These are phyloP conservation scores for Lactarius hatsudake DNA, from an alignment of 768 basidiomycete species.

Conservation along the genomic window DNA sequence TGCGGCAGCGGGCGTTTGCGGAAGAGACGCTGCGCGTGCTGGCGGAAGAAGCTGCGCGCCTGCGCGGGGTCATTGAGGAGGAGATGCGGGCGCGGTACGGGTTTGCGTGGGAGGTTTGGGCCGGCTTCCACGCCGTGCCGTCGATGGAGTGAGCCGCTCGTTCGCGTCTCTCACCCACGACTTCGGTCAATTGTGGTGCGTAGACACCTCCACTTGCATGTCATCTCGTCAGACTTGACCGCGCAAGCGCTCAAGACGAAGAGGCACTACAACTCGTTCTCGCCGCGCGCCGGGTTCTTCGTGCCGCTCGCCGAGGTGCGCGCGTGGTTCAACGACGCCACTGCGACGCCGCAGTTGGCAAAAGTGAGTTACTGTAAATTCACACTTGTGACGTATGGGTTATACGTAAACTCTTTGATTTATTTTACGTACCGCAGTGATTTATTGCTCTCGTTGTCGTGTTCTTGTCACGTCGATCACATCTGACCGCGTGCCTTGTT, in stretches of 20 bases:
- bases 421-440: neutral
- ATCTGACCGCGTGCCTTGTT: neutral
- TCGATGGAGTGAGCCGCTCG: conserved; percentile 72
- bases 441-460: neutral
- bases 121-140: conserved; percentile 81
- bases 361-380: conserved; percentile 40
- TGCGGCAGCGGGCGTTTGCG: conserved; percentile 40
- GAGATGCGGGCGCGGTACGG: conserved; percentile 79
- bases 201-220: conserved; percentile 83
- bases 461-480: neutral
- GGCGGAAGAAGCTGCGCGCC: conserved; percentile 51
- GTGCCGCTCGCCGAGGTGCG: conserved; percentile 73
- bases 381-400: neutral
- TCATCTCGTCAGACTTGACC: conserved; percentile 75
- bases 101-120: conserved; percentile 74
- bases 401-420: too few species aligned
- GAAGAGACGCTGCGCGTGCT: conserved; percentile 46
- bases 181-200: neutral
- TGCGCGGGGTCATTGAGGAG: conserved; percentile 61
- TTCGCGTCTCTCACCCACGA: too few species aligned
- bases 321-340: conserved; percentile 53
- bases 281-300: conserved; percentile 82
- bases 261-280: conserved; percentile 91
- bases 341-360: conserved; percentile 41
- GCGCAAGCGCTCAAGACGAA: conserved; percentile 76